Evolutionary conservation across 805 yeast genomes (phyloP).

Genomic region (Ogataea ramenticola): DNA sequence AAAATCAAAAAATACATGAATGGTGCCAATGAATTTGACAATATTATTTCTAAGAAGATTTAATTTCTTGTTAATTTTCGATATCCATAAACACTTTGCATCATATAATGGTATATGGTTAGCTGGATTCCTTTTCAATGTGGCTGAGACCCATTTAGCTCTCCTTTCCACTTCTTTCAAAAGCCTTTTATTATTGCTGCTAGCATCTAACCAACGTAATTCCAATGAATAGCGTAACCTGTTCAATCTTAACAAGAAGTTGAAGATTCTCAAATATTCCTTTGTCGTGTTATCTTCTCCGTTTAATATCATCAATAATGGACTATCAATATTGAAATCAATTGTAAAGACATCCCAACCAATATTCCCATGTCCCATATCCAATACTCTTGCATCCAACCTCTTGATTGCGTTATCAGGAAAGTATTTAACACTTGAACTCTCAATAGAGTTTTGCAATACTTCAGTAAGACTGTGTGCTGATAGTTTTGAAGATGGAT

Average conservation of each 20-base stretch:
- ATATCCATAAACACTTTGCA: slow-evolving; percentile 13
- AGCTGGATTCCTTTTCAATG: slow-evolving; percentile 3
- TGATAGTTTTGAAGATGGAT: slow-evolving; percentile 57
- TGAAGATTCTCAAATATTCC: slow-evolving; percentile 74
- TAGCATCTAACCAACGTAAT: slow-evolving; percentile 37
- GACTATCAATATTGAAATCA: slow-evolving; percentile 54
- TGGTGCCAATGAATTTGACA: slow-evolving; percentile 32
- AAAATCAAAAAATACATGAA: slow-evolving; percentile 34
- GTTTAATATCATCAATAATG: slow-evolving; percentile 33
- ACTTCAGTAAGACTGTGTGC: slow-evolving; percentile 60
- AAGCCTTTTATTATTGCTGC: slow-evolving; percentile 17
- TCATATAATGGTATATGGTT: slow-evolving; percentile 8
- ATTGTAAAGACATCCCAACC: slow-evolving; percentile 94
- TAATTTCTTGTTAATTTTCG: slow-evolving; percentile 21
- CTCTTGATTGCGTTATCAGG: slow-evolving; percentile 36
- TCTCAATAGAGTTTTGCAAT: slow-evolving; percentile 54
- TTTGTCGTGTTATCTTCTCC: slow-evolving; percentile 34
- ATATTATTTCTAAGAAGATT: slow-evolving; percentile 32
- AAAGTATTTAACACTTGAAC: slow-evolving; percentile 40
- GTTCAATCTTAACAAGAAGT: slow-evolving; percentile 74
- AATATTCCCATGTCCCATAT: slow-evolving; percentile 57
- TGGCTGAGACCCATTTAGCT: slow-evolving; percentile 8
- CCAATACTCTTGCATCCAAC: slow-evolving; percentile 78
- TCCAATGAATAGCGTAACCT: slow-evolving; percentile 50
- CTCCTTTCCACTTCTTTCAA: slow-evolving; percentile 9